Conservation (phyloP, 164 flowering plant species). For the Santalum album region DNA sequence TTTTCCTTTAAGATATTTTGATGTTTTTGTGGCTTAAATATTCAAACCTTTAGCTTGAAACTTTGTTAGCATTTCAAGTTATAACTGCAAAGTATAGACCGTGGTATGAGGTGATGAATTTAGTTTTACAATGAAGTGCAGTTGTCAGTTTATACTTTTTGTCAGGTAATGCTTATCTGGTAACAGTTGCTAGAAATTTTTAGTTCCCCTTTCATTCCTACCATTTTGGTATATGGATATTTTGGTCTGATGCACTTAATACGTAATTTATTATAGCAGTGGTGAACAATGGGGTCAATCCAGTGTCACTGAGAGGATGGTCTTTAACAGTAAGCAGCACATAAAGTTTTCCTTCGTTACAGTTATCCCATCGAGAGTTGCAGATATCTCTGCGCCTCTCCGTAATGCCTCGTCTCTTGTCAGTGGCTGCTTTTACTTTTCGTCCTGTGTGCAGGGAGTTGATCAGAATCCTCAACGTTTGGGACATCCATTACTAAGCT, state of each 20-base stretch:
- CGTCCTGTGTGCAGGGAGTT: neutral
- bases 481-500: neutral
- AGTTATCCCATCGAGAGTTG: neutral
- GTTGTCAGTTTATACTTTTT: too few species aligned
- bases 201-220: too few species aligned
- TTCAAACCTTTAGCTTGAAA: too few species aligned
- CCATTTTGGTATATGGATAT: neutral
- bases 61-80: too few species aligned
- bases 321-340: slow-evolving; percentile 5
- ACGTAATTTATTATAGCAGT: slow-evolving; percentile 3
- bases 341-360: neutral
- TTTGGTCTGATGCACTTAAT: neutral
- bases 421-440: neutral
- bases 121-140: too few species aligned
- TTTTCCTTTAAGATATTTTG: too few species aligned
- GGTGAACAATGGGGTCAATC: slow-evolving; percentile 1
- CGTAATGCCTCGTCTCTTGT: neutral
- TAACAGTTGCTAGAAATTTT: too few species aligned
- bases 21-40: too few species aligned
- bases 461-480: neutral
- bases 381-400: neutral
- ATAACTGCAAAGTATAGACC: too few species aligned
- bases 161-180: too few species aligned
- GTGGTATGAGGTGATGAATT: too few species aligned
- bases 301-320: slow-evolving; percentile 3